Base-by-base conservation (phyloP, 441 rosid genomes). In the Heliophila coronopifolia region DNA sequence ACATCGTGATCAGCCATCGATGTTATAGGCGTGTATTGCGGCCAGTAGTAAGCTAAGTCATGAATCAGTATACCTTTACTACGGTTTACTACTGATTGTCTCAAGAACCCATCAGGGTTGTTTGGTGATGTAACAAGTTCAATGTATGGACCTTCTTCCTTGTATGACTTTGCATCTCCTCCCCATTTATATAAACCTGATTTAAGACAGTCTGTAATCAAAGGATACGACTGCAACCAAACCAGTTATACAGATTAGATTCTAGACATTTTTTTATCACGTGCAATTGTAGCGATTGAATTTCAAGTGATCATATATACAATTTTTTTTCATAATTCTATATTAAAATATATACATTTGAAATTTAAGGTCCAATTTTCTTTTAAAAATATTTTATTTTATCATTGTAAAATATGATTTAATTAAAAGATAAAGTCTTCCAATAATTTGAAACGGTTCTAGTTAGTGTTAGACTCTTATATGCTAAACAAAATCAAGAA, bases 1-100 rank as follows among this genome's bases (percentile, higher is more conserved):
- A 90, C 77, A 37, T 80, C 81, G 6, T 90, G 80, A 50, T 86
- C 80, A 3, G 89, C 86, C 8, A 75, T 67, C 6, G 72, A 60
- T 11, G 81, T 54, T 47, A 90, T 82, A 1, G 98, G 89, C 4
- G 90, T 86, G 12, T 90, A 84, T 17, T 90, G 98, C 1, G 98
- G 96, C 98, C 96, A 91, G 44, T 82, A 82, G 61, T 90, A 90
- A 1, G 98, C 94, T 20, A 90, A 78, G 64, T 90, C 98, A 53
- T 90, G 96, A 39, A 90, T 73, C 50, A 84, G 47, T 51, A 73
- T 65, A 19, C 96, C 94, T 12, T 74, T 77, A 22, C 69, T 82
- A 46, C 73, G 66, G 27, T 84, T 84, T 39, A 90, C 77, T 15
- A 90, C 83, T 18, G 92, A 57, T 14, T 74, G 44, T 79, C 96